Conservation (phyloP, 2,329 filamentous ascomycete genomes). For the Endocalyx cinctus region DNA sequence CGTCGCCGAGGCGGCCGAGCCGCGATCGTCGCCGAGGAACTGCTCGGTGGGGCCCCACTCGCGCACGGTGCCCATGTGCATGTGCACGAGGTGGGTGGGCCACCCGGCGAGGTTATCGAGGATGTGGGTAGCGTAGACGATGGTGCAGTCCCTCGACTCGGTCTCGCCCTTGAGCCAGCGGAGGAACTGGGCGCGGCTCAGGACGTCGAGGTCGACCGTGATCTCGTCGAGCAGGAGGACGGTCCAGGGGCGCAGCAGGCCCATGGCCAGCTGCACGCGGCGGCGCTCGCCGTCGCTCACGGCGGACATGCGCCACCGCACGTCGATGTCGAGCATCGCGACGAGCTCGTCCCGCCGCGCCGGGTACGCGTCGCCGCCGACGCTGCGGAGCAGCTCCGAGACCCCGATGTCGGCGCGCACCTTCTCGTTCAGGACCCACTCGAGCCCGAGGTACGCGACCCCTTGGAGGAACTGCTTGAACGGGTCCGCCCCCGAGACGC, state of each 20-base stretch:
- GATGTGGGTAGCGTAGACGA: conserved; percentile 97
- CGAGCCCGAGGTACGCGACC: conserved; percentile 92
- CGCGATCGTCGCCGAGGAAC: conserved; percentile 55
- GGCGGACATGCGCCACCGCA: conserved; percentile 90
- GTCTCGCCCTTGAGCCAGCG: conserved; percentile 84
- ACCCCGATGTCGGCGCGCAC: conserved; percentile 95
- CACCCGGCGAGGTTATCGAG: conserved; percentile 90
- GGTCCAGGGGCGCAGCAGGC: conserved; percentile 83
- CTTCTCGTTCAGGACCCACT: conserved; percentile 97
- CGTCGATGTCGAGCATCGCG: conserved; percentile 83
- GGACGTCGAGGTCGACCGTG: conserved; percentile 90
- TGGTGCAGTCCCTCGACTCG: conserved; percentile 73
- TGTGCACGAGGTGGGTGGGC: conserved; percentile 94
- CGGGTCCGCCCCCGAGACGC: conserved; percentile 79
- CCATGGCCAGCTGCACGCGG: conserved; percentile 94
- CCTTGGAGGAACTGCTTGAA: conserved; percentile 88
- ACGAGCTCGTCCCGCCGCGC: conserved; percentile 83
- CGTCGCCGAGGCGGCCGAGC: conserved; percentile 26
- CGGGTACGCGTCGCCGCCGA: conserved; percentile 81
- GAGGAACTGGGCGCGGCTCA: conserved; percentile 80
- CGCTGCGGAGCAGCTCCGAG: conserved; percentile 73
- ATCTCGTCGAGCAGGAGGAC: conserved; percentile 92
- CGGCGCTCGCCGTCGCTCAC: conserved; percentile 90
- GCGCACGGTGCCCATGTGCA: conserved; percentile 84
- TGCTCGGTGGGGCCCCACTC: conserved; percentile 73